Evolutionary conservation across 306 rosid genomes (phyloP), one percentile per base, ranked within the genome.

Genomic region (Glycyrrhiza uralensis): DNA sequence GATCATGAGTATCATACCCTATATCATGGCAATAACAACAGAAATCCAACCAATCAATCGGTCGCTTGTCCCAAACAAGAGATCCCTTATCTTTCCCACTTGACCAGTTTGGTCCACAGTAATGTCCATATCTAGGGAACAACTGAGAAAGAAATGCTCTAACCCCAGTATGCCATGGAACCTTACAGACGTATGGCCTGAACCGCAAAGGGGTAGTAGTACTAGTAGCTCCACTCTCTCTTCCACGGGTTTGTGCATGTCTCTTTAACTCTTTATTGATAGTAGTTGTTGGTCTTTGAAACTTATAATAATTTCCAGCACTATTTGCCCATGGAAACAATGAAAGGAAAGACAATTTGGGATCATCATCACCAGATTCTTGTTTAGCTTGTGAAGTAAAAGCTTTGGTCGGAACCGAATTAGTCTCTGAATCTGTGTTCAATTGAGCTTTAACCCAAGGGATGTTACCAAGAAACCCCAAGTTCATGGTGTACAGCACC

Each of bases 11-110:
- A 82, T 93, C 98, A 56, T 93, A 93, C 36, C 98, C 98, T 52
- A 93, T 89, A 77, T 93, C 98, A 74, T 93, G 98, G 79, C 98
- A 93, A 79, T 93, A 93, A 84, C 98, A 93, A 62, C 98, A 93
- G 78, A 84, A 91, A 67, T 93, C 98, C 87, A 93, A 75, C 97
- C 98, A 93, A 86, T 93, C 98, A 33, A 91, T 93, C 0, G 98
- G 98, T 14, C 98, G 82, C 81, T 38, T 70, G 85, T 91, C 98
- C 98, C 98, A 94, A 81, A 91, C 42, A 44, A 46, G 95, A 70
- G 91, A 85, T 5, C 96, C 96, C 0, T 71, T 15, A 28, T 89
- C 95, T 71, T 94, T 94, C 66, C 98, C 98, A 23, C 98, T 93
- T 0, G 97, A 93, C 96, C 97, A 91, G 51, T 93, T 93, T 4